phyloP scores from a whole-genome alignment of 768 basidiomycete species.

The Suillus lakei region DNA sequence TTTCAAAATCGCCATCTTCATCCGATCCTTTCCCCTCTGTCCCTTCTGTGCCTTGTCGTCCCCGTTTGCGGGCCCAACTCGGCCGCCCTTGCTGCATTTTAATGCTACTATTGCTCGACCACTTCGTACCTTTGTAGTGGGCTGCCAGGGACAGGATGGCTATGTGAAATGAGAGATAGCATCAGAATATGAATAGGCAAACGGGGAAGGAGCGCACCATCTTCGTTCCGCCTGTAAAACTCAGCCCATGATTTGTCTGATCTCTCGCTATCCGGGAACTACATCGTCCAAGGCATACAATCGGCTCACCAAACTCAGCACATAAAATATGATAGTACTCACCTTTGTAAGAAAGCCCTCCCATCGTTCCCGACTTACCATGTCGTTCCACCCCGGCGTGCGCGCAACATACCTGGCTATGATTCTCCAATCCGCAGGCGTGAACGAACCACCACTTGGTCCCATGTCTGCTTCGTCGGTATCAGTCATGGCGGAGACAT shows the following conservation, averaged over 20 bases:
- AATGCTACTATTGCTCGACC: slow-evolving; percentile 12
- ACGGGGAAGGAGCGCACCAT: slow-evolving; percentile 41
- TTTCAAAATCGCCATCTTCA: slow-evolving; percentile 27
- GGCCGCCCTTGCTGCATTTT: slow-evolving; percentile 26
- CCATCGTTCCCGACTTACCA: slow-evolving; percentile 56
- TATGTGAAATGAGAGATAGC: slow-evolving; percentile 9
- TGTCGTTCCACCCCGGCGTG: slow-evolving; percentile 48
- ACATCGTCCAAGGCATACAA: background rate
- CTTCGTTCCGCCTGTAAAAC: slow-evolving; percentile 57
- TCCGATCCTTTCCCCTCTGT: slow-evolving; percentile 14
- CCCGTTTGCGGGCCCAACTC: slow-evolving; percentile 26
- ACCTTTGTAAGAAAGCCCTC: slow-evolving; percentile 56
- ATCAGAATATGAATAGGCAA: slow-evolving; percentile 7
- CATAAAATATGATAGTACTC: slow-evolving; percentile 18
- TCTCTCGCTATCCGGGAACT: slow-evolving; percentile 56
- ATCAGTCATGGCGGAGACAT: slow-evolving; percentile 27
- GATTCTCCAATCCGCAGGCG: slow-evolving; percentile 64
- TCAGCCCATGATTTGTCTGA: slow-evolving; percentile 64
- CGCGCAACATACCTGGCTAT: slow-evolving; percentile 63
- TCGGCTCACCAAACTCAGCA: background rate
- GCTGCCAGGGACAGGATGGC: slow-evolving; percentile 31
- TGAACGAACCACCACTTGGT: slow-evolving; percentile 50
- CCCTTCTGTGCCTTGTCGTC: background rate
- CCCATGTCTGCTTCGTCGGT: slow-evolving; percentile 53
- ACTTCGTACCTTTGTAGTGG: slow-evolving; percentile 23